These are phyloP conservation scores for Fusarium multiceps DNA, from an alignment of 2,329 filamentous ascomycete species.

Conservation along the genomic window DNA sequence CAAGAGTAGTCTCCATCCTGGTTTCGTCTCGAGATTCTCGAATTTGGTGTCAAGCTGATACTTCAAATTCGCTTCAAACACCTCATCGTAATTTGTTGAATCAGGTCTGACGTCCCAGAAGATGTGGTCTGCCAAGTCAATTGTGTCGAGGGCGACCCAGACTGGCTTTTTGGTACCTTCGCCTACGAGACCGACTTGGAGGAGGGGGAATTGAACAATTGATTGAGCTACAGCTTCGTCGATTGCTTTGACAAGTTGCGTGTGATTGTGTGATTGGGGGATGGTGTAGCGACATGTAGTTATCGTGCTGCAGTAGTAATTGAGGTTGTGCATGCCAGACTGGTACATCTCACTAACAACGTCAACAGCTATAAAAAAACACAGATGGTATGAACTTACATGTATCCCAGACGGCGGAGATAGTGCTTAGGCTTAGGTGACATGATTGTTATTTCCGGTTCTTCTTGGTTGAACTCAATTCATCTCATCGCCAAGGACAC, in stretches of 20 bases:
- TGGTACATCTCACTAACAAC: slow-evolving; percentile 2
- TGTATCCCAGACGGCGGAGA: slow-evolving; percentile 2
- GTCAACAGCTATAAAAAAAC: not conserved
- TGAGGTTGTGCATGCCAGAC: not conserved
- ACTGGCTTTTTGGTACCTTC: slow-evolving; percentile 3
- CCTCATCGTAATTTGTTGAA: not conserved
- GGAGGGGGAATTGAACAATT: not conserved
- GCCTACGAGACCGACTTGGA: not conserved
- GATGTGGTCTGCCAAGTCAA: slow-evolving; percentile 11
- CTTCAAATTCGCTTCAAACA: not conserved
- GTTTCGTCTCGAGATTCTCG: not conserved
- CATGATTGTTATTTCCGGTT: not conserved
- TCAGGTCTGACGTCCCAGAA: not conserved
- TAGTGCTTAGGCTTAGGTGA: not conserved
- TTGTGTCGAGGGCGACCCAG: not conserved
- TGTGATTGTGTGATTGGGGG: not conserved
- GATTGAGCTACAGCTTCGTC: slow-evolving; percentile 5
- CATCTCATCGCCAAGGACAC: not conserved
- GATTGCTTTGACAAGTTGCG: not conserved
- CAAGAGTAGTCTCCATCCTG: slow-evolving; percentile 1
- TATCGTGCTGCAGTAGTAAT: slow-evolving; percentile 9
- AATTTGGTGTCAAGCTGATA: slow-evolving; percentile 13
- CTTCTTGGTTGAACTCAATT: not conserved
- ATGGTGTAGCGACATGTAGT: slow-evolving; percentile 3
- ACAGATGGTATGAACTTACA: not conserved